Evolutionary conservation across 2,329 filamentous ascomycete genomes (phyloP), one percentile per base, ranked within the genome.

Genomic region (Amylocarpus encephaloides): DNA sequence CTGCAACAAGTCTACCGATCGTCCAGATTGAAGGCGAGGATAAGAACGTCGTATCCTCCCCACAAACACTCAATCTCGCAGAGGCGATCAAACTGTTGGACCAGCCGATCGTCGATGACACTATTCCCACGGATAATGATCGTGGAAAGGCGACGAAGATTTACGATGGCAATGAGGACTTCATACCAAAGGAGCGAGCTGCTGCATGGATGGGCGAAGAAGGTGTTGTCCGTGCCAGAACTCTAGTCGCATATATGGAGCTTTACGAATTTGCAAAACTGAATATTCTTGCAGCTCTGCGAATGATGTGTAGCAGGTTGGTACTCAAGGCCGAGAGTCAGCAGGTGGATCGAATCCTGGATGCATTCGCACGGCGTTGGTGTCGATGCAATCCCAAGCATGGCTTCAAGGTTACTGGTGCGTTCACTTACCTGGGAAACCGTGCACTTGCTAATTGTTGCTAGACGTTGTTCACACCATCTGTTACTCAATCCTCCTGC

Each of bases 381-480:
- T 95, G 89, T 66, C 80, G 87, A 59, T 96, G 91, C 74, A 98
- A 98, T 65, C 81, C 87, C 0, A 85, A 83, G 39, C 90, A 98
- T 68, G 91, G 92, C 12, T 98, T 97, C 76, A 96, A 93, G 69
- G 82, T 86, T 49, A 81, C 76, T 59, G 88, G 88, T 91, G 75
- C 70, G 82, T 68, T 18, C 3, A 10, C 11, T n/a, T 9, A 39
- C 22, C 19, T 12, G 5, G n/a, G 22, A 33, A 33, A 6, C 3
- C 7, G 15, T 3, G n/a, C 6, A 43, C 22, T 38, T 46, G 44
- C 59, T 62, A 51, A 60, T 29, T 35, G 26, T 19, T 18, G 32
- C 1, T 36, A 86, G 92, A 97, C 71, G 86, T 97, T 43, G 91
- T 98, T 15, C 92, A 98, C 67, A 96, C 91, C 19, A 94, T 97